Evolutionary conservation across 192 early-diverging fungal genomes (phyloP), one percentile per base, ranked within the genome.

Genomic region (Endogone sp.): DNA sequence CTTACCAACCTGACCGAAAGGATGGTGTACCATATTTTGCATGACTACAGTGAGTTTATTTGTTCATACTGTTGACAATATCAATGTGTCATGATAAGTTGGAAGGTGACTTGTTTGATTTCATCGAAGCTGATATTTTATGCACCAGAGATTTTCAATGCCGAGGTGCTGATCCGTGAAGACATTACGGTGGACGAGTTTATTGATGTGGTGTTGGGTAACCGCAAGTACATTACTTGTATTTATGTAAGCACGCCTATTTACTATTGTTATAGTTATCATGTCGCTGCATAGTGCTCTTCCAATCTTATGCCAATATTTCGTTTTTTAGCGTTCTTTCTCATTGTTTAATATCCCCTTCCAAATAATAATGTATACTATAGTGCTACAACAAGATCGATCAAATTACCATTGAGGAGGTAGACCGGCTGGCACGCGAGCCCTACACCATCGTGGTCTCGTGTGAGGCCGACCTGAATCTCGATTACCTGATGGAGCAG

Each of bases 201-300:
- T 76, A 95, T 99, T 72, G 98, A 99, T 78, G 94, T 98, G n/a
- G 90, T 99, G 4, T 86, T 99, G 20, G 96, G 96, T 25, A 98
- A 98, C 84, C 88, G 97, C 63, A 96, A 95, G 75, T 97, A 99
- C 72, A 86, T 99, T 30, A 86, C 88, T n/a, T 97, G 95, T 69
- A 82, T 99, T 27, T 99, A 98, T 79, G 91, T 87, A 79, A 83
- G 81, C 76, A 2, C 25, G 23, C 3, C n/a, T n/a, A 22, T n/a
- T n/a, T n/a, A n/a, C n/a, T n/a, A n/a, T n/a, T n/a, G n/a, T n/a
- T n/a, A n/a, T n/a, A 13, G 4, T 31, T n/a, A 71, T 22, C 20
- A 59, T 0, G 37, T 27, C 28, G 24, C 20, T 60, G 44, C 10
- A 20, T 2, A 3, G 27, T 54, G n/a, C n/a, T n/a, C n/a, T n/a